These are phyloP conservation scores for Sinapis alba DNA, from an alignment of 441 rosid genomes.

Conservation along the genomic window DNA sequence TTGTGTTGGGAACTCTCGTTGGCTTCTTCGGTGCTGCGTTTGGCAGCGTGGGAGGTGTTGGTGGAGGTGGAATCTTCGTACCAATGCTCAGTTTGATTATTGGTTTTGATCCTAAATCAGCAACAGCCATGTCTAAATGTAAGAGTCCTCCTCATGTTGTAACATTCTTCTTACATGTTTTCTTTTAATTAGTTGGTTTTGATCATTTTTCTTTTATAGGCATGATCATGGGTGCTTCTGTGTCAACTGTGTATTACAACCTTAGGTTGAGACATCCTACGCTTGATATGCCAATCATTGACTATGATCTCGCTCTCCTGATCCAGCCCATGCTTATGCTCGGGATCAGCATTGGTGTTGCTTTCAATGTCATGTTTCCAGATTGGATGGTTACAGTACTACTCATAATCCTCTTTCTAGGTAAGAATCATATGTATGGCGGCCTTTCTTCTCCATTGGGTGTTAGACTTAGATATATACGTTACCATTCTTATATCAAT, in stretches of 20 bases:
- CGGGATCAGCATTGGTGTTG: constrained; percentile 73
- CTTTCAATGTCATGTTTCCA: constrained; percentile 66
- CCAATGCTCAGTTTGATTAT: constrained; percentile 63
- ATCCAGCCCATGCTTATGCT: constrained; percentile 82
- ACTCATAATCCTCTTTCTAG: constrained; percentile 66
- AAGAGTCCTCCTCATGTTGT: constrained; percentile 6
- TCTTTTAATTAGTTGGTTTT: not conserved
- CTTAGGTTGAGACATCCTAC: constrained; percentile 69
- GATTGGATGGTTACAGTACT: constrained; percentile 81
- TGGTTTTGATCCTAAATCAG: constrained; percentile 63
- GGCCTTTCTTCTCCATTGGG: not conserved
- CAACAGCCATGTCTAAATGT: constrained; percentile 66
- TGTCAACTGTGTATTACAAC: constrained; percentile 69
- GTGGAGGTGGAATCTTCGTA: constrained; percentile 68
- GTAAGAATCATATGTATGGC: constrained; percentile 29
- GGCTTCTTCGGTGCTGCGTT: constrained; percentile 70
- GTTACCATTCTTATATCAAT: not conserved
- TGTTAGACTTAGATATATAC: not conserved
- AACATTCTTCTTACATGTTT: not conserved
- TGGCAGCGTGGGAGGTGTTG: constrained; percentile 75
- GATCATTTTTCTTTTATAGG: constrained; percentile 38
- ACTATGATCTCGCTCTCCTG: constrained; percentile 68
- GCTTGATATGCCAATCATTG: constrained; percentile 68
- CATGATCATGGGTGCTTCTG: constrained; percentile 81
- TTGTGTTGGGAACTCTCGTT: constrained; percentile 47